Conservation (phyloP, 352 stramenopile genomes). For the Globisporangium yorkense region DNA sequence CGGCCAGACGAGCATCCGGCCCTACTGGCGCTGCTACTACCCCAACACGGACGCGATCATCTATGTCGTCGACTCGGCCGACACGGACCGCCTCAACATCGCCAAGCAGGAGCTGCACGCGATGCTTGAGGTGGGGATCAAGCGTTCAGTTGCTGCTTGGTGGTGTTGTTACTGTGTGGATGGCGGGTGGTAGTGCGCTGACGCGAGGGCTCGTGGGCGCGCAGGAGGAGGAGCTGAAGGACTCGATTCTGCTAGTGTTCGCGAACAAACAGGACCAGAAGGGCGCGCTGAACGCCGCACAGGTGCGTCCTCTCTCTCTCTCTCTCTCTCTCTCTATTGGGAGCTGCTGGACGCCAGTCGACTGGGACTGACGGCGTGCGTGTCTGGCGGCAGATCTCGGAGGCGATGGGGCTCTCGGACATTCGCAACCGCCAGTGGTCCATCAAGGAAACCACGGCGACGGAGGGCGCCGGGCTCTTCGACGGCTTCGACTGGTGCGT, state of each 20-base stretch:
- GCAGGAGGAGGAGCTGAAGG: slow-evolving; percentile 98
- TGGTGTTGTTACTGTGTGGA: too few relatives aligned
- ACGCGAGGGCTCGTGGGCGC: neutral
- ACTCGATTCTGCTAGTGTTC: slow-evolving; percentile 99
- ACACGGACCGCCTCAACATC: slow-evolving; percentile 96
- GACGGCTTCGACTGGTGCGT: slow-evolving; percentile 98
- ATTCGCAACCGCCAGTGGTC: slow-evolving; percentile 99
- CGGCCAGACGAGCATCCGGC: slow-evolving; percentile 99
- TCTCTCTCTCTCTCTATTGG: neutral
- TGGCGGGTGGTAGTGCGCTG: neutral
- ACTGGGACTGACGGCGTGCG: neutral
- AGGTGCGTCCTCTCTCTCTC: slow-evolving; percentile 37
- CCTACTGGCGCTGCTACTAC: slow-evolving; percentile 99
- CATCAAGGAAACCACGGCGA: slow-evolving; percentile 98
- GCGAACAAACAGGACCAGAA: slow-evolving; percentile 99
- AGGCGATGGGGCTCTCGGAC: slow-evolving; percentile 96
- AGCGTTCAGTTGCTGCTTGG: neutral
- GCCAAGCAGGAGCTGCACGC: slow-evolving; percentile 97
- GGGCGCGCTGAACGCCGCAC: slow-evolving; percentile 85
- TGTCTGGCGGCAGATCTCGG: slow-evolving; percentile 86
- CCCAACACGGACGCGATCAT: slow-evolving; percentile 98
- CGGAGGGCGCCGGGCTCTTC: slow-evolving; percentile 97
- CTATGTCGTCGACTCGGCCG: slow-evolving; percentile 95
- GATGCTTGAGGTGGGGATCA: slow-evolving; percentile 90
- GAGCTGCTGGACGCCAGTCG: neutral